Base-by-base conservation (phyloP, 495 filamentous ascomycete species). In the Trichodelitschia bisporula region DNA sequence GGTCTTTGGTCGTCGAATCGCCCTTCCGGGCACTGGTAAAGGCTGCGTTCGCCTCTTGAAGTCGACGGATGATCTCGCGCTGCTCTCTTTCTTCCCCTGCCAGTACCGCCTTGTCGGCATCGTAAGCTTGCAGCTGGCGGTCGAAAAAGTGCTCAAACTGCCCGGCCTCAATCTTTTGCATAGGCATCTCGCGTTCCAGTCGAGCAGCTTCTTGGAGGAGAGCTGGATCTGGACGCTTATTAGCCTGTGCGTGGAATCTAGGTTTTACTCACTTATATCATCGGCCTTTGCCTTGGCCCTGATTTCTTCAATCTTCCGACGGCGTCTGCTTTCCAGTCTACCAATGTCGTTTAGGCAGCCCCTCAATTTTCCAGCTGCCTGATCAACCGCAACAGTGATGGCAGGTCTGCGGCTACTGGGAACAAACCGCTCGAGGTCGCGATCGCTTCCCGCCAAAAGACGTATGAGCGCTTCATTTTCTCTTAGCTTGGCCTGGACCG, bases 61-160 rank as follows among this genome's bases (percentile, higher is more conserved):
- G 55, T 26, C 72, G 69, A 2, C 57, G 47, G 0, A 67, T 43
- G 4, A 84, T 50, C 30, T 71, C 67, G 1, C 80, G 66, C 50
- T 93, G 86, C 23, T 84, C 79, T 16, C 59, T 52, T 2, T 57
- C 55, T 45, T 97, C 86, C 34, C 71, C 59, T 11, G 61, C 56
- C 1, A 92, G 47, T 36, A 67, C 65, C 4, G 68, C 59, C 16
- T 70, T 46, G 34, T 93, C 82, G 1, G 67, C 43, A 37, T 86
- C 70, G 43, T 95, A 97, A n/a, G 65, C 51, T 6, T 58, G 58
- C 6, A 97, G 59, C 2, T 78, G 69, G 29, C 74, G 59, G 42
- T 90, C 78, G 33, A 95, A 93, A 19, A 95, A 67, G 28, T 68
- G 66, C 40, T 93, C 86, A 40, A 97, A 97, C 35, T 92, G 77